Conservation (phyloP, 768 basidiomycete species). For the Daedalea quercina region DNA sequence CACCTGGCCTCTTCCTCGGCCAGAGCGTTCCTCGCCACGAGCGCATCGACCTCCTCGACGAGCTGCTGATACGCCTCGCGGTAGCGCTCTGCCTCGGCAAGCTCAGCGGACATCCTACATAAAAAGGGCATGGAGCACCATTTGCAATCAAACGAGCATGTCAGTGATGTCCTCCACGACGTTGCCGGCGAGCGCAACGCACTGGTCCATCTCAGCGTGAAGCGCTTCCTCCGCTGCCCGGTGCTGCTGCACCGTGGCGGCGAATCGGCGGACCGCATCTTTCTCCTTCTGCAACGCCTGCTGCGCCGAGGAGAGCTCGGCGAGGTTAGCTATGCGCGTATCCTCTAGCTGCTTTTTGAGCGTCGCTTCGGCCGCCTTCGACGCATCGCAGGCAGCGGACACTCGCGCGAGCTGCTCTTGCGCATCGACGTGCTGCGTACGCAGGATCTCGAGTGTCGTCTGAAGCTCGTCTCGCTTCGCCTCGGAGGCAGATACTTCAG, state of each 20-base stretch:
- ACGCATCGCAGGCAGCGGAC: constrained; percentile 11
- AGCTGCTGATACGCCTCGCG: constrained; percentile 66
- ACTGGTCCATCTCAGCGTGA: constrained; percentile 64
- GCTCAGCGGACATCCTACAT: constrained; percentile 38
- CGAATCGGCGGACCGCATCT: constrained; percentile 39
- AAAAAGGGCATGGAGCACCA: neutral
- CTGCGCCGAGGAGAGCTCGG: constrained; percentile 24
- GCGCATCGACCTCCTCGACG: constrained; percentile 52
- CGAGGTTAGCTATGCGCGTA: constrained; percentile 23
- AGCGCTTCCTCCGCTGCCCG: constrained; percentile 65
- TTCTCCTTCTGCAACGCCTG: constrained; percentile 24
- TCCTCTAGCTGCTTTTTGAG: constrained; percentile 22
- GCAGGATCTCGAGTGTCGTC: constrained; percentile 30
- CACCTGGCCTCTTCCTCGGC: constrained; percentile 73
- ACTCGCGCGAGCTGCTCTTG: constrained; percentile 18
- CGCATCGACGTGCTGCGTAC: constrained; percentile 15
- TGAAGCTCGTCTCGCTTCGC: constrained; percentile 36
- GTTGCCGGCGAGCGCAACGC: constrained; percentile 14
- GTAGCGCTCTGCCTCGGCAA: constrained; percentile 57
- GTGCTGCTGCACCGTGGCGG: constrained; percentile 43
- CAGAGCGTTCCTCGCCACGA: constrained; percentile 65
- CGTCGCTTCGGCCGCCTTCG: constrained; percentile 16
- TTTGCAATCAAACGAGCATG: neutral
- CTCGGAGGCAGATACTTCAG: constrained; percentile 35
- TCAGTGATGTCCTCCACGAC: neutral